Percentiles rank a stretch among this genome's conserved stretches.
Evolutionary conservation across 352 stramenopile species (phyloP).

Genomic region (Phytophthora cryptogea): DNA sequence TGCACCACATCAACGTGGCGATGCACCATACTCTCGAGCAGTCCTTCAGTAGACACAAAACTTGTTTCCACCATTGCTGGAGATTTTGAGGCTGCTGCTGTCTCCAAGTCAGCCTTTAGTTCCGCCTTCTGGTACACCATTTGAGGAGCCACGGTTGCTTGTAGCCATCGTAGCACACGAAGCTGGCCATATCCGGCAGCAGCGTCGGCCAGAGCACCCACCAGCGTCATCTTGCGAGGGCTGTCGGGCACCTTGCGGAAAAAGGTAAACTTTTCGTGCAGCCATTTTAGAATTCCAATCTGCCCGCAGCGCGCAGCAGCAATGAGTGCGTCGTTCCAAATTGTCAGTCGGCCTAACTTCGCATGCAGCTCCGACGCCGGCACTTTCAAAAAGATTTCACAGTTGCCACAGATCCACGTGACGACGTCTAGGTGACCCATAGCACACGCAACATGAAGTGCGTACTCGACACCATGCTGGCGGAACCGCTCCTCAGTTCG

Average conservation of each 20-base stretch:
- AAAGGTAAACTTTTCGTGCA: constrained; percentile 37
- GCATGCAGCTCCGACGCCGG: constrained; percentile 29
- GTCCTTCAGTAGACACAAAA: constrained; percentile 36
- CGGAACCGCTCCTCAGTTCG: constrained; percentile 30
- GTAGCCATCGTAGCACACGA: constrained; percentile 38
- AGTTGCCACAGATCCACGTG: constrained; percentile 45
- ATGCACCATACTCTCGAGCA: constrained; percentile 32
- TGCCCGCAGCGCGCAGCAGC: constrained; percentile 32
- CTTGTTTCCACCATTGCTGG: constrained; percentile 21
- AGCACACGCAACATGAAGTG: constrained; percentile 33
- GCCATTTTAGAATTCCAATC: constrained; percentile 27
- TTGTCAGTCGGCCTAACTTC: constrained; percentile 29
- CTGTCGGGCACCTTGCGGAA: constrained; percentile 28
- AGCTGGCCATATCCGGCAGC: constrained; percentile 39
- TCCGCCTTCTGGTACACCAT: constrained; percentile 9
- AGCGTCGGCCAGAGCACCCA: constrained; percentile 29
- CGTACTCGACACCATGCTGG: constrained; percentile 33
- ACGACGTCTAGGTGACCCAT: constrained; percentile 43
- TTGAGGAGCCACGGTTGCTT: constrained; percentile 21
- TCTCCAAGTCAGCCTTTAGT: not conserved
- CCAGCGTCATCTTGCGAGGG: constrained; percentile 25
- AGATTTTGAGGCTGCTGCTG: not conserved
- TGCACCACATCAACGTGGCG: constrained; percentile 45
- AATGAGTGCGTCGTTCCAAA: constrained; percentile 35
- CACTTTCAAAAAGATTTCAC: constrained; percentile 38